Conservation (phyloP, 2,329 filamentous ascomycete genomes). For the Pyricularia grisea region DNA sequence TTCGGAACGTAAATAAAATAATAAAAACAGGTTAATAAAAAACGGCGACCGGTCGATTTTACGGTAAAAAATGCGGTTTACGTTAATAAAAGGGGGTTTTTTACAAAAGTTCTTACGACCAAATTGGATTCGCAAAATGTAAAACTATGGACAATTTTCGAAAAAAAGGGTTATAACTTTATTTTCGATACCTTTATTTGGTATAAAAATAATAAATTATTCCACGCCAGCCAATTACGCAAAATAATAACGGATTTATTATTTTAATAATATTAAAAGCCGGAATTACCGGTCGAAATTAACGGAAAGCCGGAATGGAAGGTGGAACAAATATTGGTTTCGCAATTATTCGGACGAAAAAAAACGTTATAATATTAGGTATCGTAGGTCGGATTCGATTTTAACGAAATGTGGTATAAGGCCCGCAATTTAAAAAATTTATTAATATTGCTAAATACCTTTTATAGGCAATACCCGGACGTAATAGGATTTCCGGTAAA, state of each 20-base stretch:
- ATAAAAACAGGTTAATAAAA: too few relatives aligned
- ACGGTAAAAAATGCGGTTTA: too few relatives aligned
- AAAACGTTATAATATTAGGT: too few relatives aligned
- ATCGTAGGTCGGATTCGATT: too few relatives aligned
- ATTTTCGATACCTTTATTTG: not conserved
- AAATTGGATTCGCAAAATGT: not conserved
- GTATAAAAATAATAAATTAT: not conserved
- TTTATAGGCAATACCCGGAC: too few relatives aligned
- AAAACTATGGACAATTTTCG: not conserved
- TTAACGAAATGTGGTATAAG: too few relatives aligned
- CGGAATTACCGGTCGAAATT: not conserved
- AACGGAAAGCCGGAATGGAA: not conserved
- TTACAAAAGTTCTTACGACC: not conserved
- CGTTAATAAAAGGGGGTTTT: not conserved
- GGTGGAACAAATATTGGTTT: not conserved
- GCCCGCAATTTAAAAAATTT: too few relatives aligned
- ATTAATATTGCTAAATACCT: too few relatives aligned
- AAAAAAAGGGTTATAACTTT: not conserved
- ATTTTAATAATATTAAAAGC: not conserved
- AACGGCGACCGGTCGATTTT: too few relatives aligned
- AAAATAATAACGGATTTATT: not conserved
- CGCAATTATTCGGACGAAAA: not conserved
- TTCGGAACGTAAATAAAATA: too few relatives aligned
- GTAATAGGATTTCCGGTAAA: too few relatives aligned
- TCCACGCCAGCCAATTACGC: not conserved